These are phyloP conservation scores for Ulmus americana DNA, from an alignment of 331 rosid species.

Conservation along the genomic window DNA sequence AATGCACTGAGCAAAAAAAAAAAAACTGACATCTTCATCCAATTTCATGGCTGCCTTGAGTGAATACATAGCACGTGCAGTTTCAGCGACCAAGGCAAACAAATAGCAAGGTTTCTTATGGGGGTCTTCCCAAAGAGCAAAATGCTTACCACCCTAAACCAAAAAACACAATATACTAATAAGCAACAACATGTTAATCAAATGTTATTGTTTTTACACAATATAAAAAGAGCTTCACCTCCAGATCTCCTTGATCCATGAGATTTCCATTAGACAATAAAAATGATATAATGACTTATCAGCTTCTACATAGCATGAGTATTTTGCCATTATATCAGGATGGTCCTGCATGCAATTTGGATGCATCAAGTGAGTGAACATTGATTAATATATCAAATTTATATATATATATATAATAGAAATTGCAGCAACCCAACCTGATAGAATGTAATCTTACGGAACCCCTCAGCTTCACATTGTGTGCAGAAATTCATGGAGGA, in stretches of 20 bases:
- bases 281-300: slow-evolving; percentile 77
- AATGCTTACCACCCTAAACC: slow-evolving; percentile 82
- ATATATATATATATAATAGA: slow-evolving; percentile 1
- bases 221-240: slow-evolving; percentile 48
- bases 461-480: slow-evolving; percentile 99
- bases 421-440: slow-evolving; percentile 48
- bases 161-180: slow-evolving; percentile 15
- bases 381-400: slow-evolving; percentile 11
- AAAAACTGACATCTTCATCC: slow-evolving; percentile 89
- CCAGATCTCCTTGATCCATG: slow-evolving; percentile 67
- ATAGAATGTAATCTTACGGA: slow-evolving; percentile 86
- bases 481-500: slow-evolving; percentile 95
- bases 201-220: not conserved
- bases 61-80: slow-evolving; percentile 92
- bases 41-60: slow-evolving; percentile 96
- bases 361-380: slow-evolving; percentile 27
- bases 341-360: slow-evolving; percentile 64
- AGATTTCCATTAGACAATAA: slow-evolving; percentile 93
- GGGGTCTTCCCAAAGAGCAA: slow-evolving; percentile 94
- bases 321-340: slow-evolving; percentile 97
- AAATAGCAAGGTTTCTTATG: slow-evolving; percentile 95
- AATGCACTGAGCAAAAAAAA: not conserved
- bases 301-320: slow-evolving; percentile 73
- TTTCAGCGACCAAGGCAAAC: slow-evolving; percentile 99
- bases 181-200: slow-evolving; percentile 19